Base-by-base conservation (phyloP, 75 land plant species). In the Sequoia sempervirens region DNA sequence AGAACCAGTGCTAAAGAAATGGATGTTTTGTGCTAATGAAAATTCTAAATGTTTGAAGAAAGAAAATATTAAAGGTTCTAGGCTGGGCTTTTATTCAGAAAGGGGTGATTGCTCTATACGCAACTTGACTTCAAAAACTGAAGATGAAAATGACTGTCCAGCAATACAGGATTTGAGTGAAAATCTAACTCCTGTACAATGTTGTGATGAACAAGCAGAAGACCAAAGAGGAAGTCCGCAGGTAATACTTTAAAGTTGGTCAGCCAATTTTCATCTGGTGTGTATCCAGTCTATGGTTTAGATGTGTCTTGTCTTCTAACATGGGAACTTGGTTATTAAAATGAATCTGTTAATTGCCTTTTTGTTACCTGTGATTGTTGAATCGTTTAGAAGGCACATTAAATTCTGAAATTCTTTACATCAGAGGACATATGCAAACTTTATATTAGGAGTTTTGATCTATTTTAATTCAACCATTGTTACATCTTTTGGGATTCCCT, bases 1-100 rank as follows among this genome's bases (percentile, higher is more conserved):
- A 86, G 83, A 87, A 72, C 94, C 97, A 41, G 36, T 95, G 50
- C 83, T 95, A n/a, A 92, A 95, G 82, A 93, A 91, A 84, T 83
- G 85, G 82, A 41, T 54, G 50, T 28, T 26, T 72, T 78, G 80
- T 43, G 45, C 80, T n/a, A 50, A 78, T 41, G 80, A 26, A 78
- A 43, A 69, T 32, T 9, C 70, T 82, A 61, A 40, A 72, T 6
- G 26, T 17, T 3, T n/a, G 80, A 82, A 82, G n/a, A 61, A 64
- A n/a, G 43, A 64, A 32, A 82, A 18, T 36, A 38, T 36, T 1
- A 61, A 82, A 40, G 30, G 38, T 82, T 30, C 83, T 37, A 74
- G 20, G 74, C 36, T 61, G 20, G 78, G 78, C 18, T 75, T 38
- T 75, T 75, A 45, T 75, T 75, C 41, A 38, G 78, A 23, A 75